These are phyloP conservation scores for Nephelium lappaceum DNA, from an alignment of 345 rosid genomes.

Conservation along the genomic window DNA sequence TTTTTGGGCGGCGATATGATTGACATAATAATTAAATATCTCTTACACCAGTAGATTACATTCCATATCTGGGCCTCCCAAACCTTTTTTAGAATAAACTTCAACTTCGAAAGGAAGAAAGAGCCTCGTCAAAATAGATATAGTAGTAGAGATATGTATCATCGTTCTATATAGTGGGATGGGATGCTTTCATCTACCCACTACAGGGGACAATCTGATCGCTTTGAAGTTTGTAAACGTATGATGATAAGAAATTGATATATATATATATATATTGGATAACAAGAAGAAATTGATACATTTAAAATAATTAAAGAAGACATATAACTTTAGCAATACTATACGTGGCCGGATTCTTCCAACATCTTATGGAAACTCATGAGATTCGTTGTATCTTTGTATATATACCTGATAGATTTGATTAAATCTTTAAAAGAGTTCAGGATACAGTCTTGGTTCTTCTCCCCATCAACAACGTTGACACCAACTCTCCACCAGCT, in stretches of 20 bases:
- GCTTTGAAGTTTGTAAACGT: neutral
- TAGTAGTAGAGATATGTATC: too few relatives aligned
- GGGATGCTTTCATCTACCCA: neutral
- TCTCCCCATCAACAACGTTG: neutral
- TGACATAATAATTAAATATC: too few relatives aligned
- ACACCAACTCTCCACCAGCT: neutral
- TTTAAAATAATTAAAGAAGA: neutral
- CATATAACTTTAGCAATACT: neutral
- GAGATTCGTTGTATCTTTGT: neutral
- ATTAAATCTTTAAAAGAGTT: neutral
- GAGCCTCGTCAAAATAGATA: too few relatives aligned
- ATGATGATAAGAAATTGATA: too few relatives aligned
- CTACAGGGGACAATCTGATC: neutral
- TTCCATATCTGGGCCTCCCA: too few relatives aligned
- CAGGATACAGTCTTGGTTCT: neutral
- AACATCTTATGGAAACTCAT: neutral
- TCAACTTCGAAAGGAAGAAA: neutral
- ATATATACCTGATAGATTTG: too few relatives aligned
- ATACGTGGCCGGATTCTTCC: neutral
- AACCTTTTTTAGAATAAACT: neutral
- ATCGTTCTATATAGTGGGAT: too few relatives aligned
- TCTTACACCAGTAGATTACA: too few relatives aligned
- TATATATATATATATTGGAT: too few relatives aligned
- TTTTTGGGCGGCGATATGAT: neutral
- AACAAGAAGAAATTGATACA: too few relatives aligned